phyloP scores from a whole-genome alignment of 1,284 basidiomycete genomes.

The Pterulicium gracile region DNA sequence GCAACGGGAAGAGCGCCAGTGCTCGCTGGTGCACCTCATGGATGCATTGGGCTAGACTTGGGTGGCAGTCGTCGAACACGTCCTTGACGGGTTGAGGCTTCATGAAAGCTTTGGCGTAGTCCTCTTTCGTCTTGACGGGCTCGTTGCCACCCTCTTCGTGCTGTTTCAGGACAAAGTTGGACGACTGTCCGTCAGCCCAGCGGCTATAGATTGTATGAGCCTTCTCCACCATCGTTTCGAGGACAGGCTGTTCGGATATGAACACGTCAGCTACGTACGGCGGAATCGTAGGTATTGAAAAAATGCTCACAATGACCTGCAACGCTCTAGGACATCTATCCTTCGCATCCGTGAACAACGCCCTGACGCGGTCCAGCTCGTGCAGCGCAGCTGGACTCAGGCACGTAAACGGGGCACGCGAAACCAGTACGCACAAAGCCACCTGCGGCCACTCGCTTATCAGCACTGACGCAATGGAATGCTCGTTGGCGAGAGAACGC shows the following conservation, averaged over 20 bases:
- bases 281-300: constrained; percentile 1
- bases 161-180: constrained; percentile 27
- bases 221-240: constrained; percentile 35
- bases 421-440: constrained; percentile 32
- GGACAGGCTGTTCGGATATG: constrained; percentile 22
- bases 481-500: constrained; percentile 5
- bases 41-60: constrained; percentile 30
- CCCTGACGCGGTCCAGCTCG: constrained; percentile 31
- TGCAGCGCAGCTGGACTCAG: constrained; percentile 32
- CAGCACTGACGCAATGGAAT: constrained; percentile 5
- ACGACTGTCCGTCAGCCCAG: constrained; percentile 31
- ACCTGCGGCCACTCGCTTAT: constrained; percentile 18
- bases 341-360: constrained; percentile 29
- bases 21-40: constrained; percentile 32
- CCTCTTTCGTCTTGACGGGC: constrained; percentile 12
- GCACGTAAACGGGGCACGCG: constrained; percentile 34
- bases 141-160: constrained; percentile 24
- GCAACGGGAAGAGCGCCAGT: constrained; percentile 26
- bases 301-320: constrained; percentile 29
- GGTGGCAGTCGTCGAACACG: constrained; percentile 27
- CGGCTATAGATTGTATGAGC: constrained; percentile 32
- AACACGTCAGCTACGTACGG: neutral
- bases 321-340: constrained; percentile 29
- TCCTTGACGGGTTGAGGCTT: constrained; percentile 16
- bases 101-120: constrained; percentile 8